These are phyloP conservation scores for Erysimum cheiranthoides DNA, from an alignment of 345 rosid species.

Conservation along the genomic window DNA sequence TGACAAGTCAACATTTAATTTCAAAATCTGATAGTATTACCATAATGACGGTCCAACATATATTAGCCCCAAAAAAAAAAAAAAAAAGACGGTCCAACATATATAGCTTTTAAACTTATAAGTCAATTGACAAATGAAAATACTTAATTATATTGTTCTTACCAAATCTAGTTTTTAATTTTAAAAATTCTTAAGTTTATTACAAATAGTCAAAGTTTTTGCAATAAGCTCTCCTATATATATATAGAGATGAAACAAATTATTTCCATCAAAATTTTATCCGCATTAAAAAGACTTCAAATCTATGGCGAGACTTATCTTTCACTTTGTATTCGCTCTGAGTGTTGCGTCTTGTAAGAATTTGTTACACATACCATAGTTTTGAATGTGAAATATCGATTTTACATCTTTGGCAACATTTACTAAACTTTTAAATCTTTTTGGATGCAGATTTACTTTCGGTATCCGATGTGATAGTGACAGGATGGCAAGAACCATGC, in stretches of 20 bases:
- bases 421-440: neutral
- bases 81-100: too few relatives aligned
- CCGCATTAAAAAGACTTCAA: neutral
- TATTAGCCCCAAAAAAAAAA: too few relatives aligned
- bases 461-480: neutral
- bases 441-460: conserved; percentile 12
- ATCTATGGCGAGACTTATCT: conserved; percentile 13
- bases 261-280: neutral
- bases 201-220: neutral
- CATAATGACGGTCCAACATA: neutral
- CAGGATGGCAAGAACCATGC: neutral
- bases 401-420: neutral
- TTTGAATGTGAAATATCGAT: neutral
- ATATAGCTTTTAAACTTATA: neutral
- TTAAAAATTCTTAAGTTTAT: neutral
- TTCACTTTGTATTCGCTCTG: conserved; percentile 12
- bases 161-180: neutral
- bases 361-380: neutral
- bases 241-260: too few relatives aligned
- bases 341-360: conserved; percentile 29
- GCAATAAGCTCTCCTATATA: neutral
- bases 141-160: neutral
- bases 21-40: neutral
- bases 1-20: neutral
- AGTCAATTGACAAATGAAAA: neutral